Evolutionary conservation across 2,329 filamentous ascomycete genomes (phyloP).

Genomic region (Dothideomycetidae sp.): DNA sequence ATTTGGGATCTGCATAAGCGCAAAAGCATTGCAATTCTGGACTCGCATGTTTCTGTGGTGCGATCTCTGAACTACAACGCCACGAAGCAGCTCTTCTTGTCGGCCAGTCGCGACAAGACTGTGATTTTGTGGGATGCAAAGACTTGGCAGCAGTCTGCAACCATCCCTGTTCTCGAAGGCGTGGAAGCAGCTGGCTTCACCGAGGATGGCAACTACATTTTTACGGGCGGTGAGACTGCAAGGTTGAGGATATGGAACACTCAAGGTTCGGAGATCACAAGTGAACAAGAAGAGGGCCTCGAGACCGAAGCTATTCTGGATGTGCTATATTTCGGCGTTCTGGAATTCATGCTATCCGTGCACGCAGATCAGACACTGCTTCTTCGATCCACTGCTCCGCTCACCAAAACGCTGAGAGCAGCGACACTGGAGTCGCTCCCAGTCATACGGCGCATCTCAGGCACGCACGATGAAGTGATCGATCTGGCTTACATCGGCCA

Average conservation of each 20-base stretch:
- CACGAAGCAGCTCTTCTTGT: constrained; percentile 60
- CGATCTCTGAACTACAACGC: constrained; percentile 69
- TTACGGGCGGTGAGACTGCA: constrained; percentile 73
- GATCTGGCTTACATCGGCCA: constrained; percentile 77
- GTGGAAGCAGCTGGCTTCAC: constrained; percentile 76
- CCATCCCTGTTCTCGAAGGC: constrained; percentile 72
- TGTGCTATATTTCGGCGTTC: constrained; percentile 48
- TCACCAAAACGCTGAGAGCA: constrained; percentile 23
- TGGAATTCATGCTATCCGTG: constrained; percentile 63
- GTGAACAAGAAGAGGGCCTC: constrained; percentile 48
- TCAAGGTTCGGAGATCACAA: constrained; percentile 63
- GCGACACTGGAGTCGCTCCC: constrained; percentile 41
- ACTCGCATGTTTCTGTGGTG: constrained; percentile 94
- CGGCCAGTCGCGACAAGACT: constrained; percentile 83
- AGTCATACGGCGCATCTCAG: constrained; percentile 66
- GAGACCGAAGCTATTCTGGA: constrained; percentile 57
- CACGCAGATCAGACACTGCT: constrained; percentile 82
- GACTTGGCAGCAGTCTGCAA: constrained; percentile 69
- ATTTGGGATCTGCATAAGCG: constrained; percentile 86
- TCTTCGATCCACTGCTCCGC: constrained; percentile 47
- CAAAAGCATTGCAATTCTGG: constrained; percentile 59
- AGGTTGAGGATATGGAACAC: constrained; percentile 71
- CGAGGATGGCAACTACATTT: constrained; percentile 55
- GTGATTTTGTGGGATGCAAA: constrained; percentile 79
- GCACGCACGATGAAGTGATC: constrained; percentile 95